A percentile compares a stretch with the other conserved stretches of the same genome.
These are phyloP conservation scores for Penicillium corylophilum DNA, from an alignment of 2,329 filamentous ascomycete genomes.

Conservation along the genomic window DNA sequence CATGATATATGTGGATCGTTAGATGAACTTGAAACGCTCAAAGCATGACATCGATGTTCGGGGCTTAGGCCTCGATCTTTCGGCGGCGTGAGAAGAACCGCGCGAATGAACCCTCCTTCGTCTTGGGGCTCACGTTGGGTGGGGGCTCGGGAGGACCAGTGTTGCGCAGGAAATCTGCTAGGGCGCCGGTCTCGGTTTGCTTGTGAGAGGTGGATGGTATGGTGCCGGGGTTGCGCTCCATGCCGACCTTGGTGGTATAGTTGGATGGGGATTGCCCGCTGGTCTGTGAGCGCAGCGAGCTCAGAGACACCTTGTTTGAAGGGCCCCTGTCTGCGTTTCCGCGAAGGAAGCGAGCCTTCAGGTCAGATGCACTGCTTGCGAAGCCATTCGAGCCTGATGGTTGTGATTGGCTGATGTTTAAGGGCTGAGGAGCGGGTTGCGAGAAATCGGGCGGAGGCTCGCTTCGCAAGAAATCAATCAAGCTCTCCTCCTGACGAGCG, in stretches of 20 bases:
- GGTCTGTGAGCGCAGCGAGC: conserved; percentile 35
- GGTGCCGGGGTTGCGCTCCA: conserved; percentile 32
- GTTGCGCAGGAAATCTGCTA: conserved; percentile 71
- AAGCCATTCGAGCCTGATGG: conserved; percentile 15
- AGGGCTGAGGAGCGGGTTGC: conserved; percentile 30
- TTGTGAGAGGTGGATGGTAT: conserved; percentile 25
- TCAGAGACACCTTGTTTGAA: conserved; percentile 32
- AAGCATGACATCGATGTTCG: conserved; percentile 18
- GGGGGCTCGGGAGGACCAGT: conserved; percentile 60
- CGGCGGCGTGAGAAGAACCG: conserved; percentile 37
- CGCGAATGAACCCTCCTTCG: conserved; percentile 32
- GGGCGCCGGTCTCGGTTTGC: conserved; percentile 58
- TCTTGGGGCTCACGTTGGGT: conserved; percentile 13
- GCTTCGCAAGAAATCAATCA: conserved; percentile 50
- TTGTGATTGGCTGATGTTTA: conserved; percentile 22
- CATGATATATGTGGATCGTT: conserved; percentile 24
- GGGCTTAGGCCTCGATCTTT: conserved; percentile 27
- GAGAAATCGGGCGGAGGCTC: conserved; percentile 42
- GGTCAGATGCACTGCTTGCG: conserved; percentile 21
- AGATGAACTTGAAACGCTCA: conserved; percentile 23
- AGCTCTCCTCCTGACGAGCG: conserved; percentile 45
- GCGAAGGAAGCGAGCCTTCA: conserved; percentile 39
- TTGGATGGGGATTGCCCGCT: conserved; percentile 31
- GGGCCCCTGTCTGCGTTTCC: conserved; percentile 29
- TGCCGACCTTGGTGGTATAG: conserved; percentile 40